A percentile compares a stretch with the other conserved stretches of the same genome.
Evolutionary conservation across 2,329 filamentous ascomycete species (phyloP).

Genomic region (Elsinoe necatrix): DNA sequence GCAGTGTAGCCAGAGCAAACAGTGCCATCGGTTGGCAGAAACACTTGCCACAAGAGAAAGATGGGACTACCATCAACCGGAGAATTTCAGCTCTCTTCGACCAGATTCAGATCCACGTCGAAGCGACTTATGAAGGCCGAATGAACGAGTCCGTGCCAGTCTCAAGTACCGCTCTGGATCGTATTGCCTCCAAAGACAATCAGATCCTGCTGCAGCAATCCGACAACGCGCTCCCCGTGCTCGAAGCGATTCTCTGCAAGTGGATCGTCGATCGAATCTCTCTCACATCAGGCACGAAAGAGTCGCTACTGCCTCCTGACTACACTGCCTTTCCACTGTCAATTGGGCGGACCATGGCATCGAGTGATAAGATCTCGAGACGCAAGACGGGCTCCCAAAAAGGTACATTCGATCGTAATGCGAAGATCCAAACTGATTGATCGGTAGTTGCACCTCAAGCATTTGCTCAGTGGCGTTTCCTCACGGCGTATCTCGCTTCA

Average conservation of each 20-base stretch:
- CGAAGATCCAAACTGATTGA: not conserved
- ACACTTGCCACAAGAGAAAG: conserved; percentile 2
- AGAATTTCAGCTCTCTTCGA: not conserved
- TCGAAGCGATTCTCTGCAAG: not conserved
- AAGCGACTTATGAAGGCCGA: not conserved
- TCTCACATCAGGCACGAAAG: not conserved
- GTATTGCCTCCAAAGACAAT: not conserved
- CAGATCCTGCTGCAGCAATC: not conserved
- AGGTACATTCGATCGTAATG: too few relatives aligned
- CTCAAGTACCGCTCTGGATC: not conserved
- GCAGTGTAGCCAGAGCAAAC: not conserved
- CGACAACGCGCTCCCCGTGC: not conserved
- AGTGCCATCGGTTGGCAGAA: not conserved
- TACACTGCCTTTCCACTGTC: not conserved
- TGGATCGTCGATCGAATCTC: not conserved
- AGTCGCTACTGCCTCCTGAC: not conserved
- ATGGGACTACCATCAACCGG: not conserved
- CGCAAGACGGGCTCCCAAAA: not conserved
- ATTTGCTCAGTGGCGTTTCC: not conserved
- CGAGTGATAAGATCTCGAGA: not conserved
- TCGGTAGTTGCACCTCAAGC: not conserved
- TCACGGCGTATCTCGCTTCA: not conserved
- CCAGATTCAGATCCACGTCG: not conserved
- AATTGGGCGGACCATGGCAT: not conserved
- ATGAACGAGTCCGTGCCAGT: not conserved